phyloP scores from a whole-genome alignment of 352 stramenopile genomes.

The Phytopythium montanum region DNA sequence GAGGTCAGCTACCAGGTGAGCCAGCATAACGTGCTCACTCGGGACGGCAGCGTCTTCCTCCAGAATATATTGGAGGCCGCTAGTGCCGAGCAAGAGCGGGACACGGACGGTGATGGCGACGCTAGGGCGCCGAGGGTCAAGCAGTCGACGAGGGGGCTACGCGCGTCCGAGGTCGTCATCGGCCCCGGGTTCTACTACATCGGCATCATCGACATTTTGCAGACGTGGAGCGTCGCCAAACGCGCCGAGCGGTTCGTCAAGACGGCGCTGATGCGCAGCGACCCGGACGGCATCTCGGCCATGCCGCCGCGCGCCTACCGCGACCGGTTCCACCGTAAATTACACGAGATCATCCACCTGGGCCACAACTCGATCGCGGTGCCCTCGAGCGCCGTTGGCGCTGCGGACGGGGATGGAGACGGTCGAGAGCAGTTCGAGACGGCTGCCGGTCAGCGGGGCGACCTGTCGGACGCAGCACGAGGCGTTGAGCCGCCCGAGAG shows the following conservation, averaged over 20 bases:
- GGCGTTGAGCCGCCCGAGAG: neutral
- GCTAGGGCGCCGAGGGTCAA: conserved; percentile 24
- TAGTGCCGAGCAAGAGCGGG: conserved; percentile 1
- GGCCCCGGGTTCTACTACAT: conserved; percentile 86
- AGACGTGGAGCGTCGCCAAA: conserved; percentile 76
- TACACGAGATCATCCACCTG: conserved; percentile 75
- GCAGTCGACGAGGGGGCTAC: conserved; percentile 60
- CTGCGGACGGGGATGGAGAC: neutral
- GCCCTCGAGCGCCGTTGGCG: conserved; percentile 8
- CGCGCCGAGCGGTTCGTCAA: conserved; percentile 76
- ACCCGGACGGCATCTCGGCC: conserved; percentile 71
- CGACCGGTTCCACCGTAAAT: conserved; percentile 62
- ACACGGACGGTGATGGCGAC: neutral
- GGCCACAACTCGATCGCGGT: conserved; percentile 38
- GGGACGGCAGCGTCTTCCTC: conserved; percentile 55
- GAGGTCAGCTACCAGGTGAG: conserved; percentile 77
- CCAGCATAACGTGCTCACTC: conserved; percentile 58
- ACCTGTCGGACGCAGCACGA: neutral
- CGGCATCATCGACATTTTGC: conserved; percentile 84
- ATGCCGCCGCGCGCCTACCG: conserved; percentile 67
- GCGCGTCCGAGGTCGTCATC: conserved; percentile 72
- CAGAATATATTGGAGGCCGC: conserved; percentile 17
- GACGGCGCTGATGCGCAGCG: conserved; percentile 53
- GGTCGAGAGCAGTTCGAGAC: neutral
- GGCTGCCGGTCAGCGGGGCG: neutral